phyloP scores from a whole-genome alignment of 129 eudicot genomes.

The Rutidosis leptorrhynchoides region DNA sequence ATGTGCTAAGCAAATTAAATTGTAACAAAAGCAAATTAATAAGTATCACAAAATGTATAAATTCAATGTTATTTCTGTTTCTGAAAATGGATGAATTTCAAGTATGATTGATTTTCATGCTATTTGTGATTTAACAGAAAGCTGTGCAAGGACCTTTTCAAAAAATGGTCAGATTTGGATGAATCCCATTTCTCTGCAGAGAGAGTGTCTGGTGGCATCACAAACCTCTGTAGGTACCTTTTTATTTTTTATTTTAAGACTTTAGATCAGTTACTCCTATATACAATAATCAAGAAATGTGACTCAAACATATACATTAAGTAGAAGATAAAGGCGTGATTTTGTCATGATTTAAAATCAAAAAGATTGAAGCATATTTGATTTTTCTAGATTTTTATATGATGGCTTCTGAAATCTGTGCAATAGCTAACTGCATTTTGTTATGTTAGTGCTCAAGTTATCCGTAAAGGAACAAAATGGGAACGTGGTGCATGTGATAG shows the following conservation, averaged over 20 bases:
- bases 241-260: not conserved
- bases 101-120: not conserved
- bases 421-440: constrained; percentile 10
- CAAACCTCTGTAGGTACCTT: constrained; percentile 71
- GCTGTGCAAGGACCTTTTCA: constrained; percentile 80
- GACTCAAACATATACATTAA: not conserved
- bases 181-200: constrained; percentile 63
- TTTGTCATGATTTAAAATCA: constrained; percentile 13
- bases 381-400: not conserved
- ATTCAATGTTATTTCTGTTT: not conserved
- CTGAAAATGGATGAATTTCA: not conserved
- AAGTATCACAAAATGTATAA: not conserved
- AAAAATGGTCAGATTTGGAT: constrained; percentile 74
- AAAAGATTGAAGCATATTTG: not conserved
- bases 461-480: constrained; percentile 61
- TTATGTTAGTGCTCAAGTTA: constrained; percentile 72
- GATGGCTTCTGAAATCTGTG: constrained; percentile 1
- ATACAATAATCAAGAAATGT: not conserved
- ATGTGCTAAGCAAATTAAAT: not conserved
- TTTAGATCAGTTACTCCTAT: not conserved
- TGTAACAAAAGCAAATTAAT: not conserved
- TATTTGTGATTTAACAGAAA: constrained; percentile 42
- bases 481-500: constrained; percentile 47
- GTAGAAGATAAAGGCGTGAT: not conserved
- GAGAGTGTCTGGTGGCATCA: constrained; percentile 93